These are phyloP conservation scores for Bombardia bombarda DNA, from an alignment of 495 filamentous ascomycete species.

Conservation along the genomic window DNA sequence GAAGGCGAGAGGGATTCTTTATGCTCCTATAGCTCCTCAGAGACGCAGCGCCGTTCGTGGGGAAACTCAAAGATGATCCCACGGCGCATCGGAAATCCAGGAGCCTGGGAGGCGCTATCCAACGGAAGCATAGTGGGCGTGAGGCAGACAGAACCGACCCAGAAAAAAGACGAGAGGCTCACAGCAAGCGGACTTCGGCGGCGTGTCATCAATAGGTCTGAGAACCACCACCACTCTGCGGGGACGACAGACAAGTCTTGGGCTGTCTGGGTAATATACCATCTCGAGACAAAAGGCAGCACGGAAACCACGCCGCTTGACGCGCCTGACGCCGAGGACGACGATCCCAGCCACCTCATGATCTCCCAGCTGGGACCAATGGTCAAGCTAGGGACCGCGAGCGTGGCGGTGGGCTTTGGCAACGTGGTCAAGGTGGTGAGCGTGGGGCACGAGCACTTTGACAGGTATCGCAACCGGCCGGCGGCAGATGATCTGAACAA, in stretches of 20 bases:
- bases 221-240: background rate
- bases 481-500: constrained; percentile 21
- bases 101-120: constrained; percentile 38
- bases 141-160: constrained; percentile 12
- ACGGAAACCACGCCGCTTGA: constrained; percentile 32
- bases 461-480: constrained; percentile 19
- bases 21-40: constrained; percentile 25
- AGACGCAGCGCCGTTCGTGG: constrained; percentile 31
- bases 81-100: constrained; percentile 37
- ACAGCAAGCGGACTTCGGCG: constrained; percentile 16
- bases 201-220: constrained; percentile 2
- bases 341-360: constrained; percentile 37
- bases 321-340: constrained; percentile 19
- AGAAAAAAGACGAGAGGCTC: constrained; percentile 1
- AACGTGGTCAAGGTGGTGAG: constrained; percentile 59
- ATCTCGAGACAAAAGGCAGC: constrained; percentile 25
- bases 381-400: constrained; percentile 45
- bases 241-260: constrained; percentile 26
- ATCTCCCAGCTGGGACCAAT: constrained; percentile 54
- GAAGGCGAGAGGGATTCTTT: constrained; percentile 33
- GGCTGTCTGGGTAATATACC: constrained; percentile 60
- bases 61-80: constrained; percentile 26
- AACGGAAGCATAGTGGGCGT: constrained; percentile 44
- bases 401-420: constrained; percentile 57
- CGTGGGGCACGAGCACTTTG: constrained; percentile 54